Base-by-base conservation (phyloP, 306 rosid genomes). In the Chamaecrista fasciculata region DNA sequence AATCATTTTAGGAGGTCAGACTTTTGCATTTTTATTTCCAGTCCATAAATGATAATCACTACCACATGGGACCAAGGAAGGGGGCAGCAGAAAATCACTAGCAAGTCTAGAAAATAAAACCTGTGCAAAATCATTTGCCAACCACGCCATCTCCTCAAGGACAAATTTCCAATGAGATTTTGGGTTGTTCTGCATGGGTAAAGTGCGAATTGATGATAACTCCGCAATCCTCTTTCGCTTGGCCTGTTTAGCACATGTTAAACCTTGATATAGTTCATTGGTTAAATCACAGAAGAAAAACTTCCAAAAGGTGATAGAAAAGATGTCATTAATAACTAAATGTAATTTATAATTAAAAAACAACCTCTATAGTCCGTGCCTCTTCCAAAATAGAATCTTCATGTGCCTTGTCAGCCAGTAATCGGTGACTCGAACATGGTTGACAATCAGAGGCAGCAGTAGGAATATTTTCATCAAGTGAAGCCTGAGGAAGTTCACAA, bases 51-150 rank as follows among this genome's bases (percentile, higher is more conserved):
- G 58, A 70, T 19, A 59, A 36, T 29, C 48, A 25, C 57, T 29
- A 51, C 61, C 10, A 69, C 48, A 40, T 15, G 51, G 52, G n/a
- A n/a, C n/a, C n/a, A n/a, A n/a, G 42, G 8, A 11, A 23, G 4
- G 29, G 21, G 14, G 34, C 15, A 18, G 15, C 11, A 67, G 8
- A 29, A 29, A 19, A 63, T 39, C 70, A 25, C 29, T 6, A 3
- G 42, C 42, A 63, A 40, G 65, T 59, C 57, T 64, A 83, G 49
- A 79, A 80, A 77, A 75, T 78, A 76, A 79, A 67, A 84, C 99
- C 97, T 95, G 99, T 0, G 88, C 92, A 87, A 89, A 91, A 95
- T 95, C 99, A 77, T 91, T 95, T 28, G 99, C 97, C 93, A 95
- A 66, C 99, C 99, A 95, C 10, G 93, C 81, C 96, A 95, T 91